phyloP scores from a whole-genome alignment of 371 early-diverging fungal species.

The Mortierella sp. region DNA sequence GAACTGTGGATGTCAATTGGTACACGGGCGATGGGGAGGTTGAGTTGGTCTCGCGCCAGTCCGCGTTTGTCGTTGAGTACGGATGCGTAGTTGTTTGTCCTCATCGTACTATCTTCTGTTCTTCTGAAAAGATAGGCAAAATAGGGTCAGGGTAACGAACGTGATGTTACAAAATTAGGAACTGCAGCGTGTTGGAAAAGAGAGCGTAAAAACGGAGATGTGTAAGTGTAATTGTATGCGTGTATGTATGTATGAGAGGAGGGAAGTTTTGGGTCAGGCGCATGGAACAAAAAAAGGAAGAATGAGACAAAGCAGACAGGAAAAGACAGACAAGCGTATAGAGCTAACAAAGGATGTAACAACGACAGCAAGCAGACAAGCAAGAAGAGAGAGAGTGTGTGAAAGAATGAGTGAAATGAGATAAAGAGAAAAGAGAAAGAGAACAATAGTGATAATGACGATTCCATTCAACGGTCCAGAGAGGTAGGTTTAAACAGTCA shows the following conservation, averaged over 20 bases:
- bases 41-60: slow-evolving; percentile 34
- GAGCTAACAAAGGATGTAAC: background rate
- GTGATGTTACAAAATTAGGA: background rate
- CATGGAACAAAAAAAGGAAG: background rate
- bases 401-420: background rate
- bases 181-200: background rate
- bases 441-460: background rate
- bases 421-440: background rate
- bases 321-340: background rate
- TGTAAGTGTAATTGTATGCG: no score
- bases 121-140: background rate
- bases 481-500: background rate
- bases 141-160: background rate
- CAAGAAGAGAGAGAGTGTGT: background rate
- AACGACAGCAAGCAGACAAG: background rate
- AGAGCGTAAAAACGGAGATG: background rate
- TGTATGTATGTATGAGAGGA: no score
- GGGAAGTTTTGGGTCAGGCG: background rate
- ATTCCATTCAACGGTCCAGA: slow-evolving; percentile 35
- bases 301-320: background rate
- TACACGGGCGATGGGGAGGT: slow-evolving; percentile 35
- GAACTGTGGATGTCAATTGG: slow-evolving; percentile 37
- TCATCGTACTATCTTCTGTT: slow-evolving; percentile 10
- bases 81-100: slow-evolving; percentile 10
- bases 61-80: slow-evolving; percentile 23